Evolutionary conservation across 2,329 filamentous ascomycete genomes (phyloP), one percentile per base, ranked within the genome.

Genomic region (Stagonosporopsis chrysanthemi): DNA sequence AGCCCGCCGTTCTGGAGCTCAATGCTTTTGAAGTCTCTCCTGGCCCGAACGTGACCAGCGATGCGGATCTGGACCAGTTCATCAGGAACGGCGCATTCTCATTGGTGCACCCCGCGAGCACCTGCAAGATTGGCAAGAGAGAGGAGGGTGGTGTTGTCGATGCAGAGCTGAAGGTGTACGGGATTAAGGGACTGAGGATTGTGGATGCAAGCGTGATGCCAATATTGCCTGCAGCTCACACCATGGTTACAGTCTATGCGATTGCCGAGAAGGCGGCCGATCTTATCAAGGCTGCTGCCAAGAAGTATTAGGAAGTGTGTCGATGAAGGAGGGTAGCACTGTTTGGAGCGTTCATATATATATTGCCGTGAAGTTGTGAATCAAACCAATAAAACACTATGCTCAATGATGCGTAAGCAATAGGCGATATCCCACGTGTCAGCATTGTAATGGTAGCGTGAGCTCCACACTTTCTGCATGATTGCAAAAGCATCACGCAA

Each of bases 401-500:
- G 41, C 22, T 40, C 46, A 11, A 56, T 14, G 6, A 50, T 41
- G 3, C 29, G 26, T 14, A 52, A n/a, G 26, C 53, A 56, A 8
- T 26, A 35, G 15, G 33, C 41, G 4, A 56, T 35, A 9, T 51
- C 35, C 53, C 53, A 51, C 11, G n/a, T 24, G 5, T 56, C 42
- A n/a, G 40, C 22, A n/a, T 46, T 26, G 6, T 17, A 12, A 2
- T 35, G 15, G 6, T n/a, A 5, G 17, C 46, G 40, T 22, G 14
- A 22, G 22, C 36, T 40, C 77, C 75, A 78, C 29, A 73, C 74
- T 49, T 68, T 65, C 50, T 76, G 69, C 75, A 78, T 77, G 26
- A 78, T 72, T 23, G 70, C 65, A 6, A 77, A 56, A 14, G 71
- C 72, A 41, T 72, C 65, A 3, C 60, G 63, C 40, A 67, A 47